Percentiles rank a stretch among this genome's conserved stretches.
Evolutionary conservation across 1,284 basidiomycete species (phyloP).

Genomic region (Melampsora occidentalis): DNA sequence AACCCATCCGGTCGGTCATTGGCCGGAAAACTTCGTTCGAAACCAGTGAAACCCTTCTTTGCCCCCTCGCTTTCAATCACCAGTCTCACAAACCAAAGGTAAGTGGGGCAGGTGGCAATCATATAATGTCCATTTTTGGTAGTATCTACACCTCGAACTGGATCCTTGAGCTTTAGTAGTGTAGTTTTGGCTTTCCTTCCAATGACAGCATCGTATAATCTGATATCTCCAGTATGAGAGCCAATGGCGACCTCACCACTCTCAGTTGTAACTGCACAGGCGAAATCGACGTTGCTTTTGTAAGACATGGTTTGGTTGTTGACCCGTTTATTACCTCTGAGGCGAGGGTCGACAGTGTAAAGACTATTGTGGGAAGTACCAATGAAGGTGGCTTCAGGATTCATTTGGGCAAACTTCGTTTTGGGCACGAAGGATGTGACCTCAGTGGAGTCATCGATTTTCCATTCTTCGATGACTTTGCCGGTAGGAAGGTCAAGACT

Average conservation of each 20-base stretch:
- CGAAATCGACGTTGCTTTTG: constrained; percentile 90
- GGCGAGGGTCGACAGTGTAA: constrained; percentile 94
- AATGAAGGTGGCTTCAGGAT: constrained; percentile 3
- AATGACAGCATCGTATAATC: constrained; percentile 82
- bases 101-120: constrained; percentile 92
- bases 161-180: constrained; percentile 91
- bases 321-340: constrained; percentile 84
- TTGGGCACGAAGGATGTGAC: constrained; percentile 88
- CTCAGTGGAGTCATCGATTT: constrained; percentile 80
- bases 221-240: constrained; percentile 93
- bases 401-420: constrained; percentile 79
- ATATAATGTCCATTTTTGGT: constrained; percentile 91
- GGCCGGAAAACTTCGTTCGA: constrained; percentile 93
- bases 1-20: constrained; percentile 86
- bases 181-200: constrained; percentile 99
- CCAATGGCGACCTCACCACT: constrained; percentile 85
- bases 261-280: constrained; percentile 83
- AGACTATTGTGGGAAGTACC: constrained; percentile 85
- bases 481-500: constrained; percentile 91
- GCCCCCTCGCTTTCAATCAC: constrained; percentile 92
- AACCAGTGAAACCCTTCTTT: constrained; percentile 73
- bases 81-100: constrained; percentile 82
- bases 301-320: constrained; percentile 97
- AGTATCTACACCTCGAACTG: constrained; percentile 86
- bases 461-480: constrained; percentile 98